A percentile compares a stretch with the other conserved stretches of the same genome.
phyloP scores from a whole-genome alignment of 2,329 filamentous ascomycete genomes.

The Penicillium sp. region DNA sequence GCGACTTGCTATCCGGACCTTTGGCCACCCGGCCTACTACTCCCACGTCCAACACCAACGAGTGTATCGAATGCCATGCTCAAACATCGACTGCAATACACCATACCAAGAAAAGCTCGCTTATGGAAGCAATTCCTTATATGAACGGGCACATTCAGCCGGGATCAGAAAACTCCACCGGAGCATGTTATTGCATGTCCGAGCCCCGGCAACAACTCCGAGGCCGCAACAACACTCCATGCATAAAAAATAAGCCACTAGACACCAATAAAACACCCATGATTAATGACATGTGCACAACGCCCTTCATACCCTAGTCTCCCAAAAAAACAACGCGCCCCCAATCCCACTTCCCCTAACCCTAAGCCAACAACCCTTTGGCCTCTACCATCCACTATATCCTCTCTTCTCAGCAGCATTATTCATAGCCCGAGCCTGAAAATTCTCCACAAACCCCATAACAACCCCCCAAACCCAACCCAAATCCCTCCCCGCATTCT shows the following conservation, averaged over 20 bases:
- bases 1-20: not conserved
- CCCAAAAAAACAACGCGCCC: not conserved
- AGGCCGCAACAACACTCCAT: not conserved
- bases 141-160: not conserved
- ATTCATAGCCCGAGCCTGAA: constrained; percentile 39
- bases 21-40: not conserved
- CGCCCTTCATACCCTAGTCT: constrained; percentile 27
- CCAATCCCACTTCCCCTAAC: not conserved
- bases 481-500: constrained; percentile 31
- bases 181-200: not conserved
- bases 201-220: not conserved
- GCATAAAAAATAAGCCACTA: not conserved
- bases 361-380: constrained; percentile 19
- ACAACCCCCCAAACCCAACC: constrained; percentile 60
- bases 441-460: constrained; percentile 60
- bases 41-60: not conserved
- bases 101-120: not conserved
- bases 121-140: not conserved
- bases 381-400: not conserved
- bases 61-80: not conserved
- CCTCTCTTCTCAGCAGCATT: not conserved
- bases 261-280: constrained; percentile 5
- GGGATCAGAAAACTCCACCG: not conserved
- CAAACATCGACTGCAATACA: not conserved
- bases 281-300: constrained; percentile 5